Base-by-base conservation (phyloP, 2,329 filamentous ascomycete genomes). In the Arthrobotrys musiformis region DNA sequence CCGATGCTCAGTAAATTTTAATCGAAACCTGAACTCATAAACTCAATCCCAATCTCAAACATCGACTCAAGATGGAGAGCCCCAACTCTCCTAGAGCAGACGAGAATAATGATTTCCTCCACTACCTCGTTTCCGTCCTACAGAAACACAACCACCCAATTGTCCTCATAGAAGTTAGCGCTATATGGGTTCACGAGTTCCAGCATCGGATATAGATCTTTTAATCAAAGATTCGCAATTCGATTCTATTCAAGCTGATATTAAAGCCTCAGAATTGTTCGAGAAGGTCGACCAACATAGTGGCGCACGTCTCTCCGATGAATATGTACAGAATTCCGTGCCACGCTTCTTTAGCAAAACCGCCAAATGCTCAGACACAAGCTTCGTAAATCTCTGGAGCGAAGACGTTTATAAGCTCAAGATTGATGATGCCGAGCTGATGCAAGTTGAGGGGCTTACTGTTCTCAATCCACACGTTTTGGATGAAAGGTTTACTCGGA, bases 351-450 rank as follows among this genome's bases (percentile, higher is more conserved):
- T 4, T 6, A 33, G 26, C 48, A 15, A 54, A 30, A 3, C 46
- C n/a, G 28, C 48, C 6, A 24, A 54, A 24, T 17, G 17, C 1
- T 30, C 7, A 26, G 48, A 54, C 48, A 26, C 48, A 26, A 33
- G 33, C 3, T 30, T 5, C n/a, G n/a, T 54, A 54, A 54, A 33
- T 33, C 48, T 54, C n/a, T 54, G 48, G 48, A 54, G 19, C 2
- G 48, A 54, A 33, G 33, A 15, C 48, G 24, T 54, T 19, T 54
- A 54, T 33, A 30, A n/a, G 26, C 48, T 54, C 26, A 54, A 54
- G 48, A 54, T 54, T 54, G 48, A 54, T 7, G 48, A 54, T 54
- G 48, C 24, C 48, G 48, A 54, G 26, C 48, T 54, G 7, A 54
- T 7, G 19, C 26, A 33, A 19, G 48, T 33, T 24, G 48, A 54